These are phyloP conservation scores for Paramecium octaurelia DNA, from an alignment of 73 alveolate genomes.

Conservation along the genomic window DNA sequence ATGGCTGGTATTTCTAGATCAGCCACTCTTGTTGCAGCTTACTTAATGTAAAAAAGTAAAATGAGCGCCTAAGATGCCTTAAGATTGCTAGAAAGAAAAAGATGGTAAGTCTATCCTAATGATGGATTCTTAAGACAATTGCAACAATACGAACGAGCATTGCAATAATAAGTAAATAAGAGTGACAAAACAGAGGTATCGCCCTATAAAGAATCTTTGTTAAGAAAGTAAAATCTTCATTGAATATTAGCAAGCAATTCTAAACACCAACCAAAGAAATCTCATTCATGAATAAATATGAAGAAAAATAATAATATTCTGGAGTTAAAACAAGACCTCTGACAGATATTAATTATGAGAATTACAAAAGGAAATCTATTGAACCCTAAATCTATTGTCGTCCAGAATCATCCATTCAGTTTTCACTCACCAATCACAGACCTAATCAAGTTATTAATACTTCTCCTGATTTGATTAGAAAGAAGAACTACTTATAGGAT, in stretches of 20 bases:
- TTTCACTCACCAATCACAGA: neutral
- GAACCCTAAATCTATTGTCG: neutral
- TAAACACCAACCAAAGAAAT: neutral
- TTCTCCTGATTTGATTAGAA: neutral
- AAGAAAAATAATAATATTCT: neutral
- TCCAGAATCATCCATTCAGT: neutral
- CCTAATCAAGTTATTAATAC: neutral
- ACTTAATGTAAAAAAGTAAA: slow-evolving; percentile 67
- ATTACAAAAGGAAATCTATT: neutral
- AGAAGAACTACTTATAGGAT: neutral
- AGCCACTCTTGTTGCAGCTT: slow-evolving; percentile 71
- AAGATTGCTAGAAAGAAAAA: slow-evolving; percentile 54
- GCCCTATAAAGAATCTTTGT: neutral
- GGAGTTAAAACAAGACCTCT: neutral
- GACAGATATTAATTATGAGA: neutral
- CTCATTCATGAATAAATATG: neutral
- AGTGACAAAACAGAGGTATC: neutral
- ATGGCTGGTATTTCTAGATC: slow-evolving; percentile 79
- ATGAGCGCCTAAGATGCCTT: slow-evolving; percentile 65
- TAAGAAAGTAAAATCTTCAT: neutral
- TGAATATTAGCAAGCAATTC: neutral
- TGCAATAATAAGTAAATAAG: neutral
- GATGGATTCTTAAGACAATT: slow-evolving; percentile 72
- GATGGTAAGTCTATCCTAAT: slow-evolving; percentile 72
- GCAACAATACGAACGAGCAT: slow-evolving; percentile 60